These are phyloP conservation scores for Xylaria sp. DNA, from an alignment of 2,329 filamentous ascomycete genomes.

Conservation along the genomic window DNA sequence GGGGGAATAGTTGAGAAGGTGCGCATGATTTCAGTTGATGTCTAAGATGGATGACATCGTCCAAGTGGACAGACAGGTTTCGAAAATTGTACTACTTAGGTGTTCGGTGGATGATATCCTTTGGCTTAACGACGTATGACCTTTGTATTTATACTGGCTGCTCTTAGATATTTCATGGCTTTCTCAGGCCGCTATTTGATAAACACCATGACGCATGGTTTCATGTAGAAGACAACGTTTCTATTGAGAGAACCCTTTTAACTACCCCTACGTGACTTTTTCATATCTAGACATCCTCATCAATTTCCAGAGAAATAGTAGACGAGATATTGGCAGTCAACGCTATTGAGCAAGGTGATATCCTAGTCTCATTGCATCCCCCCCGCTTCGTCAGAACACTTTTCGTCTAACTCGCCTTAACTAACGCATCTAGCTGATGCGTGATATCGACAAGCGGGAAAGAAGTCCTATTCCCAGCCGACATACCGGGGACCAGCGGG, in stretches of 20 bases:
- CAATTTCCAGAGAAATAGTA: background rate
- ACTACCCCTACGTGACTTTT: background rate
- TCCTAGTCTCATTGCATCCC: background rate
- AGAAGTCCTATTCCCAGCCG: conserved; percentile 46
- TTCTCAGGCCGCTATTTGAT: conserved; percentile 16
- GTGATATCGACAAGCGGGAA: conserved; percentile 51
- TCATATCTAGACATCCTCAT: background rate
- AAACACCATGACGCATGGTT: background rate
- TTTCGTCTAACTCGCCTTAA: conserved; percentile 11
- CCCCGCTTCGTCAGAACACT: background rate
- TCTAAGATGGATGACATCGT: background rate
- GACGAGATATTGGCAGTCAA: background rate
- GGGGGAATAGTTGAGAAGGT: conserved; percentile 14
- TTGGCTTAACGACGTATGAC: conserved; percentile 5
- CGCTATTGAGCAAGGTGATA: background rate
- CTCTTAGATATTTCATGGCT: conserved; percentile 12
- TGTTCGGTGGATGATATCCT: conserved; percentile 30
- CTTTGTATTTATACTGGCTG: background rate
- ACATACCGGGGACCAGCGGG: conserved; percentile 45
- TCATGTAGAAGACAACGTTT: background rate
- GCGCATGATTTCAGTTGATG: background rate
- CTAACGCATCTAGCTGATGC: conserved; percentile 41
- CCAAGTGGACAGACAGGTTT: background rate
- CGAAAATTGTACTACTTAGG: conserved; percentile 8
- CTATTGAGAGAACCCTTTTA: background rate